A percentile compares a stretch with the other conserved stretches of the same genome.
phyloP scores from a whole-genome alignment of 176 grass and related monocot species.

The Juncus effusus region DNA sequence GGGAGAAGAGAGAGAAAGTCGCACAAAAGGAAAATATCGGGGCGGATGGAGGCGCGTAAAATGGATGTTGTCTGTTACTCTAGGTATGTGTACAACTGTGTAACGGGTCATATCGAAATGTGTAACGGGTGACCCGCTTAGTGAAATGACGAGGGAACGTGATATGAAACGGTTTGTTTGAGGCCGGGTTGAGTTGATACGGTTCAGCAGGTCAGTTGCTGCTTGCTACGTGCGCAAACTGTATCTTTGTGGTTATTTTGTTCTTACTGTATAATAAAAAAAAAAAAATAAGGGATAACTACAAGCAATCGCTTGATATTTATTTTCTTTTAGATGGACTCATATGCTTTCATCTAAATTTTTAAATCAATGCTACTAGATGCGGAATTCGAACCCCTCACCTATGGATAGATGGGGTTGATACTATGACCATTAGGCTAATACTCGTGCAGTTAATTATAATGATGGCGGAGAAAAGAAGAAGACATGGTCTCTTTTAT shows the following conservation, averaged over 20 bases:
- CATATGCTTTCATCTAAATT: too few species aligned
- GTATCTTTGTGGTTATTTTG: not conserved
- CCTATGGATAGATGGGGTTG: too few species aligned
- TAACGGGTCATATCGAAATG: slow-evolving; percentile 1
- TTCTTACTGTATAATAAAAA: slow-evolving; percentile 30
- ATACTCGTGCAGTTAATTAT: not conserved
- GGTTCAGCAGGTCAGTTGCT: not conserved
- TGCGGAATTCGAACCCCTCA: too few species aligned
- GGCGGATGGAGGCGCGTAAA: slow-evolving; percentile 2
- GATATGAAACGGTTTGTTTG: not conserved
- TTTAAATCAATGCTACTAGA: too few species aligned
- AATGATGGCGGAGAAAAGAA: not conserved
- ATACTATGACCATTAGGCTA: not conserved
- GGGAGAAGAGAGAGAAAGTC: slow-evolving; percentile 14
- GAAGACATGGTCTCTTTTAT: too few species aligned
- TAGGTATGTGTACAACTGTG: not conserved
- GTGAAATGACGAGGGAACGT: not conserved
- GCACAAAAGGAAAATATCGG: slow-evolving; percentile 19
- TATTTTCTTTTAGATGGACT: too few species aligned
- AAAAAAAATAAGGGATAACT: too few species aligned
- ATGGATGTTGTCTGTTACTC: slow-evolving; percentile 2
- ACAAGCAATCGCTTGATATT: too few species aligned
- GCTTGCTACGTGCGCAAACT: slow-evolving; percentile 9
- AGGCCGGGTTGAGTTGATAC: not conserved
- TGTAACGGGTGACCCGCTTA: not conserved